Base-by-base conservation (phyloP, 768 basidiomycete species). In the Boletus sp. region DNA sequence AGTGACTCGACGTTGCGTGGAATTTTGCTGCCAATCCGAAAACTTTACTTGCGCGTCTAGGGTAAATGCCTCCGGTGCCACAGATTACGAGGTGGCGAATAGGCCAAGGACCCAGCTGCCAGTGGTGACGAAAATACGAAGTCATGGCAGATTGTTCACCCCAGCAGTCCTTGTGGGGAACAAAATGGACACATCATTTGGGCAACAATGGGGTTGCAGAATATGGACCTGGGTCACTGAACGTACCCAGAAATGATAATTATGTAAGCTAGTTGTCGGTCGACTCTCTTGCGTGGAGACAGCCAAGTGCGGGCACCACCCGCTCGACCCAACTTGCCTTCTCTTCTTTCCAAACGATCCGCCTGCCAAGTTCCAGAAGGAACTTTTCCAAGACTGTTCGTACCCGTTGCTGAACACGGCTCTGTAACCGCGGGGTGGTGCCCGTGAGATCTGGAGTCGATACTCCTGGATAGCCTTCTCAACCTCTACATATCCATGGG, bases 401-500 rank as follows among this genome's bases (percentile, higher is more conserved):
- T 75, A 77, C 56, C 70, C 72, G 17, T 69, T 64, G 37, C 47
- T 53, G 23, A 59, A 68, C 38, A 57, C 57, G 46, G 39, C 21
- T 30, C 3, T 53, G 52, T 55, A 62, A 5, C 62, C 67, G n/a
- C 62, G 64, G 2, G 7, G 74, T 66, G 7, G 75, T 77, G 55
- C 3, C 70, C 75, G 19, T 62, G 52, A 11, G 70, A 75, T 10
- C 52, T 35, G 53, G 53, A 79, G 75, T 13, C 63, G 64, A 32
- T 73, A 64, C 7, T 57, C 49, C 32, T 55, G 64, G 57, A 79
- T 73, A 2, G 42, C 48, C 21, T 54, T 47, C 34, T 74, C 61
- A 54, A 77, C 77, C 35, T 64, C 53, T 37, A 14, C 25, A 25
- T 25, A 25, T 49, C 76, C 76, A 78, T 75, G 33, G 47, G 32